phyloP scores from a whole-genome alignment of 129 eudicot species.

The Daucus carota region DH1_v3.0 NC_030384.2:35449501-35450000 shows the following conservation, averaged over 20 bases:
- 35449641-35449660: conserved; percentile 63
- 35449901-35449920: background rate
- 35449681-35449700: conserved; percentile 28
- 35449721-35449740: background rate
- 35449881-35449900: background rate
- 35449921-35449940: too few species aligned
- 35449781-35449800: background rate
- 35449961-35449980: too few species aligned
- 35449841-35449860: background rate
- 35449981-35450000: too few species aligned
- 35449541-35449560: conserved; percentile 38
- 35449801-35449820: background rate
- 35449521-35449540: background rate
- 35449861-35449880: background rate
- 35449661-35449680: conserved; percentile 40
- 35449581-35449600: conserved; percentile 6
- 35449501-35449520: background rate
- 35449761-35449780: background rate
- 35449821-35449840: background rate
- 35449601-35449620: conserved; percentile 16
- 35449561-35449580: conserved; percentile 31
- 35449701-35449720: background rate
- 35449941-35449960: too few species aligned
- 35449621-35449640: conserved; percentile 73
- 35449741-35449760: background rate